Conservation (phyloP, 176 grass and related monocot species). For the Elaeis guineensis region DNA sequence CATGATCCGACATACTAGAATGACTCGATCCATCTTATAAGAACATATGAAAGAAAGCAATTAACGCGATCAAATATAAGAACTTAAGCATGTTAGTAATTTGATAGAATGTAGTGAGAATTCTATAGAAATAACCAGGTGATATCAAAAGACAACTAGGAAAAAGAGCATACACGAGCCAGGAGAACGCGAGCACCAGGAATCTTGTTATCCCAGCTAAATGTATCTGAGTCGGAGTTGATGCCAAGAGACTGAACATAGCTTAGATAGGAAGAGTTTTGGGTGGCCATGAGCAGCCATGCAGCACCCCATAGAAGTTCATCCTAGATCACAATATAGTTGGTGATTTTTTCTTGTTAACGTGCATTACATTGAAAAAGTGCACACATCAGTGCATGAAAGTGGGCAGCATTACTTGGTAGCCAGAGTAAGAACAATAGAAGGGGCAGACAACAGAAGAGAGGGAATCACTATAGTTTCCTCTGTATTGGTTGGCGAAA, state of each 20-base stretch:
- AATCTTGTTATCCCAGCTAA: constrained; percentile 39
- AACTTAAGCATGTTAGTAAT: no score
- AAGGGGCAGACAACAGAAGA: constrained; percentile 30
- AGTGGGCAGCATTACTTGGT: constrained; percentile 14
- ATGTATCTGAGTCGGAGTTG: constrained; percentile 5
- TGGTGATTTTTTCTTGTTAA: neutral
- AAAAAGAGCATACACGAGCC: constrained; percentile 12
- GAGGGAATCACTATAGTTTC: constrained; percentile 30
- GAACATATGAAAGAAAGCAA: constrained; percentile 3
- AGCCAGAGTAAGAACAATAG: constrained; percentile 44
- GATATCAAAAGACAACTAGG: no score
- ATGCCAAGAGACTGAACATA: constrained; percentile 20
- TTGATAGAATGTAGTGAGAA: no score
- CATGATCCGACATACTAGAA: no score
- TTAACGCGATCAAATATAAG: neutral
- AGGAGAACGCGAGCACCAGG: constrained; percentile 22
- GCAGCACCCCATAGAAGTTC: constrained; percentile 33
- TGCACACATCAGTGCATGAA: no score
- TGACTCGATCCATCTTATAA: no score
- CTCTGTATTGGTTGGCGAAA: constrained; percentile 30
- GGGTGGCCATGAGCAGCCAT: constrained; percentile 32
- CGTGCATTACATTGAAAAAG: neutral
- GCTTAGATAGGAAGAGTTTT: constrained; percentile 15
- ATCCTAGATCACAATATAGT: constrained; percentile 7
- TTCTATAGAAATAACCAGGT: neutral